Base-by-base conservation (phyloP, 352 stramenopile species). In the Globisporangium canariense region DNA sequence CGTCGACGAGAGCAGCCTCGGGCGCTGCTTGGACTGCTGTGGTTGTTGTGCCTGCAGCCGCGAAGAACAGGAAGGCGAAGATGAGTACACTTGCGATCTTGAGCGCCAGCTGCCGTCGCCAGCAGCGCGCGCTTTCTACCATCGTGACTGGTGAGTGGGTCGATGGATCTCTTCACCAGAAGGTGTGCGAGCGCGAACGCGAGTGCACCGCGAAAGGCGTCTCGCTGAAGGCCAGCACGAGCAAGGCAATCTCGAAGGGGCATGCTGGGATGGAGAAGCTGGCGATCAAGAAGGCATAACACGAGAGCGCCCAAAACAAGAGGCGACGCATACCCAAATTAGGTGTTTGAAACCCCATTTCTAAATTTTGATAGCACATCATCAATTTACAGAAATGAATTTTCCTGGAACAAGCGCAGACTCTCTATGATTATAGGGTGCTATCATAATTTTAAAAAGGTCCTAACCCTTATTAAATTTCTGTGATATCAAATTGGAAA, bases 1-100 rank as follows among this genome's bases (percentile, higher is more conserved):
- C 61, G 38, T 41, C 74, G 58, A 72, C 53, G 38, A 70, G 68
- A 10, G 64, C 46, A 10, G 64, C 46, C 40, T 63, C 50, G 7
- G 28, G 14, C 25, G 66, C 61, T 41, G 51, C 53, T 10, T 58
- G 53, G 53, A 58, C 32, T 13, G 53, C 11, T 14, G 7, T 58
- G 10, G 32, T 13, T 14, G 7, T 13, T 14, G 7, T 58, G 40
- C 40, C 40, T 45, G 40, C 40, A 14, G 28, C 49, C 13, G 25
- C 25, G 13, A 38, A 20, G 1, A 55, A 20, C 11, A 10, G 34
- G 20, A 25, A 53, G 46, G 14, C 20, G 4, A 32, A 38, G 49
- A 34, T 20, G 10, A 55, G 49, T 14, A 32, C 13, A n/a, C 46
- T 32, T 52, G 46, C 46, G 47, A 53, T 20, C 47, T n/a, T 53